Conservation (phyloP, 139 green algal species). For the Coccomyxa sp. region DNA sequence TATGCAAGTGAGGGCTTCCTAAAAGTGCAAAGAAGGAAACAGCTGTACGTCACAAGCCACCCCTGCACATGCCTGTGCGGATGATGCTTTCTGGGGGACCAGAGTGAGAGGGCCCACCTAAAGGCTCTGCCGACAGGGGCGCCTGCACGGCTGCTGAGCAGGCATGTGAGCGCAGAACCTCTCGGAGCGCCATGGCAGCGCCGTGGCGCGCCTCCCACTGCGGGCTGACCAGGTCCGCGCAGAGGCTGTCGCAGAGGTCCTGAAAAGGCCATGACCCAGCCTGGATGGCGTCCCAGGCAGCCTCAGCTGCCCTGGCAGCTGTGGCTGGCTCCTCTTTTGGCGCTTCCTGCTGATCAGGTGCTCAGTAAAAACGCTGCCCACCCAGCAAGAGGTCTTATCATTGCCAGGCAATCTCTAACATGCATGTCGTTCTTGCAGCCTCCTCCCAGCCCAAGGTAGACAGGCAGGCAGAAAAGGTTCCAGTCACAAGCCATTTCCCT, state of each 20-base stretch:
- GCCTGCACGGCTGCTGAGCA: constrained; percentile 36
- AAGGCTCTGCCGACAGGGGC: constrained; percentile 4
- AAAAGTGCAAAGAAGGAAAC: neutral
- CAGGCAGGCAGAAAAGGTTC: too few species aligned
- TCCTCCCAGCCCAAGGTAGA: too few species aligned
- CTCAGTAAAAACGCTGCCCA: too few species aligned
- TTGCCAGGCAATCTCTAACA: too few species aligned
- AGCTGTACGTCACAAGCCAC: neutral
- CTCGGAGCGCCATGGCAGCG: constrained; percentile 74
- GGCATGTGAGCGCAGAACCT: constrained; percentile 72
- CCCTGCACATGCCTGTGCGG: neutral
- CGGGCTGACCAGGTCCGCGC: constrained; percentile 54
- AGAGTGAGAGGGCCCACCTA: constrained; percentile 12
- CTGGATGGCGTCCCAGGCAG: constrained; percentile 47
- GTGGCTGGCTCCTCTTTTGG: neutral
- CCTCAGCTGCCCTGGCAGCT: constrained; percentile 16
- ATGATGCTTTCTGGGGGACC: neutral
- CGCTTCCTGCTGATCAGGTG: too few species aligned
- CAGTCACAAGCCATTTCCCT: too few species aligned
- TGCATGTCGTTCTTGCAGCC: too few species aligned
- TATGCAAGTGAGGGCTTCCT: neutral
- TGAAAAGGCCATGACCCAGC: constrained; percentile 82
- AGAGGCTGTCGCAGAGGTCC: constrained; percentile 68
- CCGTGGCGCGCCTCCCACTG: constrained; percentile 66
- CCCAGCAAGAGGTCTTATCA: too few species aligned